Base-by-base conservation (phyloP, 495 filamentous ascomycete species). In the Terfezia claveryi region DNA sequence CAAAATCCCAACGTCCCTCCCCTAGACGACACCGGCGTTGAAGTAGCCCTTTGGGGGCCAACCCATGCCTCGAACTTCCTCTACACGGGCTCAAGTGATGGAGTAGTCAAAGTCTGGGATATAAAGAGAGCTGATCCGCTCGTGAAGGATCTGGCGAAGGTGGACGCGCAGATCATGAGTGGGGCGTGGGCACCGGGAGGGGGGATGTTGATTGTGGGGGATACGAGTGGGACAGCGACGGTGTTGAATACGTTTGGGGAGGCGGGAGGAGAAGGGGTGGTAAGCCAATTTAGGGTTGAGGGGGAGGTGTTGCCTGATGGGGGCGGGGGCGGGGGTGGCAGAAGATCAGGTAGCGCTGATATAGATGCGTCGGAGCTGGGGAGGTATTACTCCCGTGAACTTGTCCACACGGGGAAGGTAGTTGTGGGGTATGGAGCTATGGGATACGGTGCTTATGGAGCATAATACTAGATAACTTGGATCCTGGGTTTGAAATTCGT, bases 61-160 rank as follows among this genome's bases (percentile, higher is more conserved):
- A 74, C 73, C 0, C 38, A 32, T 12, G 36, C n/a, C 52, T 20
- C 17, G 1, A 77, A 83, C 52, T 72, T 82, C 0, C 76, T 95
- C 50, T 94, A 88, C 61, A 93, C 84, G n/a, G 91, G 88, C 2
- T 81, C 81, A 3, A 91, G 87, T 0, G 91, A 98, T 63, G 89
- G 91, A 1, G 71, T 82, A 0, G 72, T 98, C 8, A 94, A 87
- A 55, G 74, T 79, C 17, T 98, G 91, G 91, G 79, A 95, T 63
- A 72, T 92, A 20, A 72, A 72, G 49, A 74, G 74, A 20, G 73
- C 80, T 3, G 71, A 80, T 63, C 76, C 71, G 0, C 73, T 82
- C 36, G 72, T 94, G n/a, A 67, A 74, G 23, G 74, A 88, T 58
- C 61, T 74, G 1, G 71, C 71, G 4, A 66, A 59, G 4, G 66